phyloP scores from a whole-genome alignment of 768 basidiomycete species.

The Infundibulicybe gibba region DNA sequence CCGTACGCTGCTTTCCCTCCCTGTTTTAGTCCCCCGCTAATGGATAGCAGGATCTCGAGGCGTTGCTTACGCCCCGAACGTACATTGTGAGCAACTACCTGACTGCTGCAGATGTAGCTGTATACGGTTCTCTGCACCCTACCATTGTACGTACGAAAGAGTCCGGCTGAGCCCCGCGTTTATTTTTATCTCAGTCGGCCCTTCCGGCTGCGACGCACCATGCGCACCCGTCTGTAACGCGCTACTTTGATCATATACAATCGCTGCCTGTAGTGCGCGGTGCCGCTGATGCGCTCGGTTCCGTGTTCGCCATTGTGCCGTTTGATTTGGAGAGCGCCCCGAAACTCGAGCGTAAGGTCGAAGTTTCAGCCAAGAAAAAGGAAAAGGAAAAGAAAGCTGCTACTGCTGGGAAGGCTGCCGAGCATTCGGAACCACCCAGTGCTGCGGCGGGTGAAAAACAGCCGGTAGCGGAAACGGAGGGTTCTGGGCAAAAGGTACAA shows the following conservation, averaged over 20 bases:
- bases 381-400: conserved; percentile 41
- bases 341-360: conserved; percentile 64
- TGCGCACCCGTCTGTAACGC: conserved; percentile 75
- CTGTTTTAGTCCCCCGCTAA: not conserved
- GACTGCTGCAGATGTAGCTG: conserved; percentile 85
- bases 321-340: conserved; percentile 82
- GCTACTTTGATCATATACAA: conserved; percentile 97
- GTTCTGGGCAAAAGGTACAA: conserved; percentile 31
- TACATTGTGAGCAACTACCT: conserved; percentile 83
- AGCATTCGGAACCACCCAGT: conserved; percentile 7
- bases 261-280: conserved; percentile 57
- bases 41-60: conserved; percentile 60
- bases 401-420: conserved; percentile 15
- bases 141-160: conserved; percentile 54
- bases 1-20: conserved; percentile 30
- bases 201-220: conserved; percentile 73
- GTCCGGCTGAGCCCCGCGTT: not conserved
- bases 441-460: conserved; percentile 11
- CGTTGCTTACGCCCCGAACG: conserved; percentile 69
- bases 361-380: conserved; percentile 76
- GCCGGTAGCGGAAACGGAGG: conserved; percentile 1
- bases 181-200: conserved; percentile 48
- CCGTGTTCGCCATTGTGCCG: conserved; percentile 50
- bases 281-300: conserved; percentile 44
- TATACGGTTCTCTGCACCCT: conserved; percentile 89